Base-by-base conservation (phyloP, 1,139 yeast species). In the Tardiomyces blankii region DNA sequence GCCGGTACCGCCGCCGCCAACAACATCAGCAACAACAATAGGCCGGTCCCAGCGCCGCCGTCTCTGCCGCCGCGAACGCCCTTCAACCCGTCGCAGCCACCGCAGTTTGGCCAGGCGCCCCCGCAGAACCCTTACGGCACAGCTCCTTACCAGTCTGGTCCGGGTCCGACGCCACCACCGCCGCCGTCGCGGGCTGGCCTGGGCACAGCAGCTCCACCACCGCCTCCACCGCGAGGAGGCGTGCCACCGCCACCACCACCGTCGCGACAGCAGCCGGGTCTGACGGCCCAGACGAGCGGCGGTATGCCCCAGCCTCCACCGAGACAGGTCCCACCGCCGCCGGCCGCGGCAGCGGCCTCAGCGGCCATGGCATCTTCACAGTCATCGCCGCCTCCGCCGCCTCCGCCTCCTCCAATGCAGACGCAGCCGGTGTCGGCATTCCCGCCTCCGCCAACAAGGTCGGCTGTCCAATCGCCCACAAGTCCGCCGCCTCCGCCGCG, bases 191-290 rank as follows among this genome's bases (percentile, higher is more conserved):
- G 32, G 13, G 32, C 14, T 11, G 49, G 50, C 35, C 2, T 39
- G 39, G 46, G 48, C 30, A 53, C 58, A 40, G 57, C 61, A n/a
- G 66, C 65, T 3, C 66, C 69, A 13, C 64, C 65, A 12, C 55
- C 61, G 8, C 58, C 59, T 6, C 49, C 49, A 9, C 60, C 60
- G 28, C 49, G 54, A 39, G 51, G 57, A 5, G 48, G 55, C 23
- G 46, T 60, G 16, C 52, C 55, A 12, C 52, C 54, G 21, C 53
- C 60, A 14, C 53, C 58, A 2, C 53, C 58, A 3, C 49, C 55
- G 2, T 50, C 50, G 9, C 59, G 62, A 19, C 53, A 60, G 27
- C 62, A 60, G 27, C 62, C 62, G 32, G 39, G 47, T 5, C 48
- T 67, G 9, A 68, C 72, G 5, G 71, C 74, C 4, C 25, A 21